Base-by-base conservation (phyloP, 2,329 filamentous ascomycete genomes). In the Clonostachys solani region DNA sequence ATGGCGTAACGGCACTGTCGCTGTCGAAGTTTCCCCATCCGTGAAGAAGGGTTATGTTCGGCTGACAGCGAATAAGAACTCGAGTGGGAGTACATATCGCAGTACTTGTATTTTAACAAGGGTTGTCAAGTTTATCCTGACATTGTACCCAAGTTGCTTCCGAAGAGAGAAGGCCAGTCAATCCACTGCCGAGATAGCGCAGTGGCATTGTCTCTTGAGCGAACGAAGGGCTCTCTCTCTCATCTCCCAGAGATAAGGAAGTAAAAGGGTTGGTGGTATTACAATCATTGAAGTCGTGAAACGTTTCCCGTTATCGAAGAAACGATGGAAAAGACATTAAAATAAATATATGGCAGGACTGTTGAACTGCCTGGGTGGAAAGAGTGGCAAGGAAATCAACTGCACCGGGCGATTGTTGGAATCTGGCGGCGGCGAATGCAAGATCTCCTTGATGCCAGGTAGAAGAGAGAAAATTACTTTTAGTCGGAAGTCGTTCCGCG, bases 1-100 rank as follows among this genome's bases (percentile, higher is more conserved):
- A 77, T 77, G 73, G 74, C 74, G 73, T 75, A 76, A 62, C 52
- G 73, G 73, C 73, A 76, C 73, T 77, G 61, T 77, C 72, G 69
- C 72, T 69, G 73, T 72, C 73, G 73, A 77, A 68, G 59, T 54
- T 49, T 49, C 54, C 50, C 40, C 45, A 56, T 58, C 66, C 23
- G 23, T 6, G 23, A 29, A 29, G 23, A 29, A 29, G 23, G 23
- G 23, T 29, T 29, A 29, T 29, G 23, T 29, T 70, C 68, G 68
- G 64, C 59, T 59, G 67, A 71, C 65, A 64, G 65, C 67, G 66
- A 60, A 65, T 67, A 60, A 62, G 69, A 70, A 71, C 67, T 65
- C 65, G 57, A 55, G 68, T 69, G 68, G 68, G 47, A 66, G 68
- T 71, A 71, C 71, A 10, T 29, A 29, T 29, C 23, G 23, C 23